Percentiles rank a stretch among this genome's conserved stretches.
Evolutionary conservation across 1,284 basidiomycete genomes (phyloP).

Genomic region (Naganishia cerealis): DNA sequence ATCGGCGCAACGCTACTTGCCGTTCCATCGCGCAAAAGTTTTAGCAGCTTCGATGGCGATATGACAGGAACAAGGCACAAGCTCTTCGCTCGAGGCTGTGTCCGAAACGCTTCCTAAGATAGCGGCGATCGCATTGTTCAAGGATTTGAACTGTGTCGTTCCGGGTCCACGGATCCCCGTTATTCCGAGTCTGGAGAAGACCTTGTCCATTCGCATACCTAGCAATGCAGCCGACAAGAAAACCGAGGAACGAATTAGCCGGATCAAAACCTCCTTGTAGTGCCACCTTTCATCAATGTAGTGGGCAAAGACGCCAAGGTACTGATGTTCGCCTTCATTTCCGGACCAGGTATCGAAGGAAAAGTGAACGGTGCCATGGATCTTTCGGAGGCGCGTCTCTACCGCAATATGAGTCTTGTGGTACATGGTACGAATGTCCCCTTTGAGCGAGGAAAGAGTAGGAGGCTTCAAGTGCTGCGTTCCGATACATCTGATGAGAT

Average conservation of each 20-base stretch:
- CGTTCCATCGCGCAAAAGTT: not conserved
- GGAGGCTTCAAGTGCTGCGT: not conserved
- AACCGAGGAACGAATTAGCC: not conserved
- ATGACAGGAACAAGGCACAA: slow-evolving; percentile 4
- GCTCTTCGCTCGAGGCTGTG: not conserved
- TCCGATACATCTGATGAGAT: not conserved
- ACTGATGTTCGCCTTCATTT: slow-evolving; percentile 1
- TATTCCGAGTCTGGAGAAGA: not conserved
- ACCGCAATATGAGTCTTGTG: not conserved
- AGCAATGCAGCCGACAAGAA: not conserved
- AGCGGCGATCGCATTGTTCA: not conserved
- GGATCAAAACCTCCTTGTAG: not conserved
- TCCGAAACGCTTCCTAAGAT: not conserved
- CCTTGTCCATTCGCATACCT: not conserved
- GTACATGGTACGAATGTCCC: not conserved
- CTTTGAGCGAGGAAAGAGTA: not conserved
- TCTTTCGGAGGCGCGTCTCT: not conserved
- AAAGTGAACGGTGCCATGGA: slow-evolving; percentile 1
- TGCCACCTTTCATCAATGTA: not conserved
- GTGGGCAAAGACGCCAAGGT: not conserved
- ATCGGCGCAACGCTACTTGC: not conserved
- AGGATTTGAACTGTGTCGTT: slow-evolving; percentile 3
- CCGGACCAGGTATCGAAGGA: slow-evolving; percentile 1
- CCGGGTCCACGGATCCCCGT: not conserved
- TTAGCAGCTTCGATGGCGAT: not conserved